Conservation (phyloP, 164 flowering plant genomes). For the Magnolia sinica region DNA sequence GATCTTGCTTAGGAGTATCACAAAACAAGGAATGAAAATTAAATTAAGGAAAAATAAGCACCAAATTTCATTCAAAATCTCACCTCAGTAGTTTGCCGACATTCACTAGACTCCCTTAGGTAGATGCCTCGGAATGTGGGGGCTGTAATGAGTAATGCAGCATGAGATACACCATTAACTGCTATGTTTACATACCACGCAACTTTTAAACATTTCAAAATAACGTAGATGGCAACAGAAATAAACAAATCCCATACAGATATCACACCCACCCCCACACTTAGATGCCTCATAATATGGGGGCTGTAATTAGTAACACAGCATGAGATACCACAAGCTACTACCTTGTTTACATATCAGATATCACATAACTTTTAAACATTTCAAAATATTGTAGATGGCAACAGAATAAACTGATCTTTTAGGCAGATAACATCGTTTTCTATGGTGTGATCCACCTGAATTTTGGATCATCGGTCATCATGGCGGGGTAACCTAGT, state of each 20-base stretch:
- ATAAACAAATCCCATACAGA: not conserved
- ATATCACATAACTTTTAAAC: not conserved
- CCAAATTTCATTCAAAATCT: conserved; percentile 12
- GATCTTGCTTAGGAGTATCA: not conserved
- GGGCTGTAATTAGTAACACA: conserved; percentile 39
- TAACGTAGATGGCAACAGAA: not conserved
- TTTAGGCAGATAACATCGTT: not conserved
- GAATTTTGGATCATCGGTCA: no score
- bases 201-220: not conserved
- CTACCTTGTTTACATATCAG: not conserved
- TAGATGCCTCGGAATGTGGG: conserved; percentile 82
- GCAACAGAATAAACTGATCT: not conserved
- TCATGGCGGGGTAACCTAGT: no score
- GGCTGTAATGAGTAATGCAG: conserved; percentile 34
- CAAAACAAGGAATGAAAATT: not conserved
- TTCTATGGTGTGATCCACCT: no score
- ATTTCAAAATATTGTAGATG: not conserved
- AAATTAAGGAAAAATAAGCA: not conserved
- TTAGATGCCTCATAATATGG: no score
- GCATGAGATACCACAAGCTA: not conserved
- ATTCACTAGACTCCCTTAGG: conserved; percentile 71
- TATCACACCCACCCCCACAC: no score
- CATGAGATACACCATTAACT: not conserved
- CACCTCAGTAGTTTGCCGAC: conserved; percentile 77
- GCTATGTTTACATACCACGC: not conserved